Percentiles rank a stretch among this genome's conserved stretches.
Evolutionary conservation across 176 grass and related monocot species (phyloP).

Genomic region (Puya raimondii): DNA sequence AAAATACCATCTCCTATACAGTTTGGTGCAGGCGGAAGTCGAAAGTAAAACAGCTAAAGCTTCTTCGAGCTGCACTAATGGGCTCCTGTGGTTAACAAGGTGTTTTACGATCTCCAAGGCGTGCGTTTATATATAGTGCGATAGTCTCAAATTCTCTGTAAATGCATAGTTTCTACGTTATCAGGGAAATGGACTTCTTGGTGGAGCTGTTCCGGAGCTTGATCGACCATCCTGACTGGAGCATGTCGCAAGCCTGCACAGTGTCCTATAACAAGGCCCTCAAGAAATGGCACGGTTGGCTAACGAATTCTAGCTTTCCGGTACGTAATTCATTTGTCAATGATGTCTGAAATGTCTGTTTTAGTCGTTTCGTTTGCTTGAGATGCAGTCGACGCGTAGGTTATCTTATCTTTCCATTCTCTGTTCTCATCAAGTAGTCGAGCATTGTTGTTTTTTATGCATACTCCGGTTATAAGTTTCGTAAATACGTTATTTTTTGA

Average conservation of each 20-base stretch:
- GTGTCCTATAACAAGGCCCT: constrained; percentile 36
- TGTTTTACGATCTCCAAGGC: background rate
- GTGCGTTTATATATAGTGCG: background rate
- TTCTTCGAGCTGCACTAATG: constrained; percentile 40
- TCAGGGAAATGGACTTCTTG: constrained; percentile 35
- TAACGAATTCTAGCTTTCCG: constrained; percentile 32
- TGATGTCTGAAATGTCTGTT: too few relatives aligned
- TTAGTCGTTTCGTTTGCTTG: too few relatives aligned
- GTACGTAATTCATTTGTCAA: background rate
- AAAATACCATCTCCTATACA: constrained; percentile 25
- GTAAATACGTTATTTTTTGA: background rate
- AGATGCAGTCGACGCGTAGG: too few relatives aligned
- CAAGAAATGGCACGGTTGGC: constrained; percentile 39
- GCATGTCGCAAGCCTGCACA: constrained; percentile 20
- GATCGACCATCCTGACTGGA: constrained; percentile 28
- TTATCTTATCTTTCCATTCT: too few relatives aligned
- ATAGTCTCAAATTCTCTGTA: background rate
- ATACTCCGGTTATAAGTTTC: background rate
- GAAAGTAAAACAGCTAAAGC: constrained; percentile 34
- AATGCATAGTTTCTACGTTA: constrained; percentile 4
- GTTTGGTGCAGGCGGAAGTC: constrained; percentile 31
- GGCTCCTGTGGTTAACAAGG: constrained; percentile 45
- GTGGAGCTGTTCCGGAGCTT: constrained; percentile 27
- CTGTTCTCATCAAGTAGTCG: background rate
- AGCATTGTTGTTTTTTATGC: background rate